phyloP scores from a whole-genome alignment of 106 monocot species.

The Phalaenopsis equestris region DNA sequence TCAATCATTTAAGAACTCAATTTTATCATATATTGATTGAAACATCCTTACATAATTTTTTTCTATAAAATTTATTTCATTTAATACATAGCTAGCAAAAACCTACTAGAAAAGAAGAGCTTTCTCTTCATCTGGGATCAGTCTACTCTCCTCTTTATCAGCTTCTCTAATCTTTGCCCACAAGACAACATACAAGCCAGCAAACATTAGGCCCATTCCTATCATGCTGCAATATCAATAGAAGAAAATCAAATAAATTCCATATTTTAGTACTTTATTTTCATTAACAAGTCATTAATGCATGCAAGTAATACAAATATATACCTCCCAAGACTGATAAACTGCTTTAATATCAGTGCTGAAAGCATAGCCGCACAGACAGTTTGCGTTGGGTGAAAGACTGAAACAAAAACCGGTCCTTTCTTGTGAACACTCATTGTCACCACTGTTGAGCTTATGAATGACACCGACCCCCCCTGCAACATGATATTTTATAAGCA shows the following conservation, averaged over 20 bases:
- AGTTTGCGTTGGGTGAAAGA: constrained; percentile 45
- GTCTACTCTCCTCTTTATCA: neutral
- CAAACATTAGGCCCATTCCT: constrained; percentile 39
- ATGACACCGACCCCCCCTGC: constrained; percentile 24
- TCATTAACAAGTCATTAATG: neutral
- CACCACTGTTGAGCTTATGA: constrained; percentile 14
- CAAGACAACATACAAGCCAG: constrained; percentile 35
- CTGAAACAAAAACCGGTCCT: constrained; percentile 44
- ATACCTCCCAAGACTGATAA: constrained; percentile 34
- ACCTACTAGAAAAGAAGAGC: constrained; percentile 12
- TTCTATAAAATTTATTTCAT: too few relatives aligned
- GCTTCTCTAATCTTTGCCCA: constrained; percentile 47
- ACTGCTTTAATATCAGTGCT: constrained; percentile 18
- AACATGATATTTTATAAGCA: neutral
- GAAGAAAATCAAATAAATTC: neutral
- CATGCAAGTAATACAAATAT: neutral
- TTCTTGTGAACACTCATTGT: constrained; percentile 36
- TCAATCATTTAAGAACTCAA: too few relatives aligned
- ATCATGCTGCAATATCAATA: constrained; percentile 16
- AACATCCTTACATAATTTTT: too few relatives aligned
- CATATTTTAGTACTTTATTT: neutral
- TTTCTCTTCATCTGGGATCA: constrained; percentile 13
- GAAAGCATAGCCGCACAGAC: constrained; percentile 35
- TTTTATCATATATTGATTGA: too few relatives aligned
- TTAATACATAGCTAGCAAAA: too few relatives aligned